Evolutionary conservation across 257 asterid species (phyloP), one percentile per base, ranked within the genome.

Genomic region (Ajuga chamaepitys): DNA sequence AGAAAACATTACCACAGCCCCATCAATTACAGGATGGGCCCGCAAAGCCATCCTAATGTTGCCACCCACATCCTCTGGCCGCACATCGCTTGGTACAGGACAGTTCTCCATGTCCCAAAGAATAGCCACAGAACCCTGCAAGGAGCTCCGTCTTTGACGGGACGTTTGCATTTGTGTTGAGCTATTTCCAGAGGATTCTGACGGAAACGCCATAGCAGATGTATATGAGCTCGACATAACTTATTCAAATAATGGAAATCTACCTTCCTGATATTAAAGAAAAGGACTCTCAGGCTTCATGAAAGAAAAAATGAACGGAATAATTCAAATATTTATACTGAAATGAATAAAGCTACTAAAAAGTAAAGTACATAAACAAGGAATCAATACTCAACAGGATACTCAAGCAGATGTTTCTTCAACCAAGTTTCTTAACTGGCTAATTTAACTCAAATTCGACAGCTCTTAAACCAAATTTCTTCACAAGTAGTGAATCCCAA

Each of bases 41-140:
- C 89, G 85, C 44, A 95, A 66, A 18, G 99, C 89, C 95, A 78
- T 82, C 64, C 97, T 78, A 47, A 95, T 88, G 66, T 88, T 85
- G 14, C 91, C 90, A n/a, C 91, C 95, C 11, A 87, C 95, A 47
- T 94, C 98, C 53, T 95, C 97, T 0, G 98, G 82, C 17, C 95
- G 83, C 16, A 91, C 95, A 42, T 82, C 98, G 77, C 89, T 79
- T 13, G 99, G 99, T 56, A 94, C 89, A 0, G 91, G 96, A 63
- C 99, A 94, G 83, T 94, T 94, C 69, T 94, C 98, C 13, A 94
- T 91, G 82, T 94, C 99, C 99, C 99, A 94, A 38, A 90, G 88
- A 68, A 94, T 85, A 7, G 89, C 94, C 64, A 94, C 88, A 0
- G 84, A 88, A 45, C 95, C 95, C 7, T 77, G 77, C 16, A 66